Evolutionary conservation across 805 yeast species (phyloP).

Genomic region (Brettanomyces nanus): DNA sequence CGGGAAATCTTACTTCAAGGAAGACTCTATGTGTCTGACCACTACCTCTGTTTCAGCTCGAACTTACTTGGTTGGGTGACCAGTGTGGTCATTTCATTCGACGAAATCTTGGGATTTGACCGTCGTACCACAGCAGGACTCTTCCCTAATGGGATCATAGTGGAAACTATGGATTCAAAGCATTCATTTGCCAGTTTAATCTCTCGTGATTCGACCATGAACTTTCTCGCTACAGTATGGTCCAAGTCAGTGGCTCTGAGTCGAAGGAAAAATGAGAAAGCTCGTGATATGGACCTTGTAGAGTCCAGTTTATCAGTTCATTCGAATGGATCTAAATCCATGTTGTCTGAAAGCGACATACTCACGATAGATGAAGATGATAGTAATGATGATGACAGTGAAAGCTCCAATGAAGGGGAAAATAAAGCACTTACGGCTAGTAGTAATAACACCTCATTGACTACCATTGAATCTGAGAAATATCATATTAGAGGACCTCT

Average conservation of each 20-base stretch:
- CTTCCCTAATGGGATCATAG: constrained; percentile 80
- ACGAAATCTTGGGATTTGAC: constrained; percentile 66
- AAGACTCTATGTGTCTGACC: constrained; percentile 70
- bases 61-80: constrained; percentile 89
- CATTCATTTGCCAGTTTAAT: constrained; percentile 84
- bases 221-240: constrained; percentile 67
- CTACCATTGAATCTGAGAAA: background rate
- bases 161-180: constrained; percentile 54
- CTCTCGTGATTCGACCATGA: constrained; percentile 70
- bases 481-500: constrained; percentile 49
- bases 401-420: background rate
- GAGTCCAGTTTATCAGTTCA: constrained; percentile 11
- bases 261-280: constrained; percentile 17
- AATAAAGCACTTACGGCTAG: constrained; percentile 2
- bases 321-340: constrained; percentile 5
- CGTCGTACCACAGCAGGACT: constrained; percentile 81
- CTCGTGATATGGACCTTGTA: constrained; percentile 18
- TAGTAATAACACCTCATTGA: constrained; percentile 4
- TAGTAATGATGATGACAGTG: constrained; percentile 7
- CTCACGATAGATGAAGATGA: constrained; percentile 26
- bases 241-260: constrained; percentile 33
- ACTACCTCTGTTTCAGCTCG: constrained; percentile 77
- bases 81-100: constrained; percentile 59
- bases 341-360: constrained; percentile 23
- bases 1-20: constrained; percentile 87